Evolutionary conservation across 208 protist genomes (phyloP).

Genomic region (Acanthamoeba lenticulata): DNA sequence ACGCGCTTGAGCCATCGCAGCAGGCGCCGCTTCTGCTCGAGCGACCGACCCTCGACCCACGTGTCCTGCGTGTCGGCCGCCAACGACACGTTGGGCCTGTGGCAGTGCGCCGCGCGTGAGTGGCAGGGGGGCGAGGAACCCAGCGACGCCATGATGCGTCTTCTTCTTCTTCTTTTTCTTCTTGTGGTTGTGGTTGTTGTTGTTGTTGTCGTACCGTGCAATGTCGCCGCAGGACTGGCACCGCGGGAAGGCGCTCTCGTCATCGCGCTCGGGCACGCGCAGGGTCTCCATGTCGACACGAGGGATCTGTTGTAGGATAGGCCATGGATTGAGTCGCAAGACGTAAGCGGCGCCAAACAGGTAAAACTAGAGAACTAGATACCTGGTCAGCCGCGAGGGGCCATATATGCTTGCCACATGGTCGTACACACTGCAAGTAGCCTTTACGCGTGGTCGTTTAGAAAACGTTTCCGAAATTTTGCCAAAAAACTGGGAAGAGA

Average conservation of each 20-base stretch:
- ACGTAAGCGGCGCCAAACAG: background rate
- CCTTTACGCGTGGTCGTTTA: background rate
- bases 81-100: background rate
- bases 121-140: too few relatives aligned
- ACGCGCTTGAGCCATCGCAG: background rate
- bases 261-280: background rate
- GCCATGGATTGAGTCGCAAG: background rate
- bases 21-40: background rate
- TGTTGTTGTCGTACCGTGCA: background rate
- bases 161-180: too few relatives aligned
- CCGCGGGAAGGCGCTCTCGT: background rate
- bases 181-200: too few relatives aligned
- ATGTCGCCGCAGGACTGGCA: background rate
- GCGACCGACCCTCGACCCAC: background rate
- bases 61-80: constrained; percentile 14
- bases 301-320: background rate
- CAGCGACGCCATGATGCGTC: too few relatives aligned
- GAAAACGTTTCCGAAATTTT: too few relatives aligned
- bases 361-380: too few relatives aligned
- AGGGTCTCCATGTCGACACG: background rate
- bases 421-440: background rate
- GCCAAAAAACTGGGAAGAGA: background rate
- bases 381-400: background rate
- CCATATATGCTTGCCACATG: background rate
- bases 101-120: too few relatives aligned